A percentile compares a stretch with the other conserved stretches of the same genome.
Conservation (phyloP, 106 monocot genomes). For the Acanthochlamys bracteata region DNA sequence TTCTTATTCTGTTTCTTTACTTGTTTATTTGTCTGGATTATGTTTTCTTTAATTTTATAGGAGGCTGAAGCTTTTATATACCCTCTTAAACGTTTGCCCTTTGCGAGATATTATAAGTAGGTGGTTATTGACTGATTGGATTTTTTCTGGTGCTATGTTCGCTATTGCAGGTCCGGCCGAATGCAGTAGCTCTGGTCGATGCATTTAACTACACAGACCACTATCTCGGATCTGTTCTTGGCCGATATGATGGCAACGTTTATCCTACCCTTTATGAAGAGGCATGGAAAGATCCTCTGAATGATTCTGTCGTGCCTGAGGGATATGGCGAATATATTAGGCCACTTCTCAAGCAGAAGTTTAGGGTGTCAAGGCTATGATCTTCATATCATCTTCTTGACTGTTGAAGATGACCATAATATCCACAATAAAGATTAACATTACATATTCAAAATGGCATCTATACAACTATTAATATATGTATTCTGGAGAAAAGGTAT, state of each 20-base stretch:
- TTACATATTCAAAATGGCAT: no score
- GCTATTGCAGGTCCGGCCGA: constrained; percentile 61
- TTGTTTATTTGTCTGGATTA: not conserved
- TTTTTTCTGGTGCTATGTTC: no score
- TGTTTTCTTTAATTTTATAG: not conserved
- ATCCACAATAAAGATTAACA: no score
- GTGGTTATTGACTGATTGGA: no score
- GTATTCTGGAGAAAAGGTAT: no score
- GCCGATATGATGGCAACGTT: constrained; percentile 92
- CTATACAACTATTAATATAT: no score
- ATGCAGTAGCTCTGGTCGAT: constrained; percentile 77
- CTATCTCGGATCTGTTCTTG: constrained; percentile 63
- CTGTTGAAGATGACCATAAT: no score
- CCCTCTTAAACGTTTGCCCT: no score
- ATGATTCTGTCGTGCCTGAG: constrained; percentile 77
- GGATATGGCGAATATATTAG: constrained; percentile 65
- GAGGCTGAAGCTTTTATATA: no score
- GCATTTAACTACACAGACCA: constrained; percentile 96
- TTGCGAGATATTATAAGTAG: no score
- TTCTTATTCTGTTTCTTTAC: not conserved
- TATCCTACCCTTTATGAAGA: constrained; percentile 74
- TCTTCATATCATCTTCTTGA: not conserved
- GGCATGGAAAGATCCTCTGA: constrained; percentile 88
- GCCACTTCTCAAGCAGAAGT: constrained; percentile 71
- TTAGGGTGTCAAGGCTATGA: constrained; percentile 45